phyloP scores from a whole-genome alignment of 2,329 filamentous ascomycete species.

The Trichoderma polysporum region DNA sequence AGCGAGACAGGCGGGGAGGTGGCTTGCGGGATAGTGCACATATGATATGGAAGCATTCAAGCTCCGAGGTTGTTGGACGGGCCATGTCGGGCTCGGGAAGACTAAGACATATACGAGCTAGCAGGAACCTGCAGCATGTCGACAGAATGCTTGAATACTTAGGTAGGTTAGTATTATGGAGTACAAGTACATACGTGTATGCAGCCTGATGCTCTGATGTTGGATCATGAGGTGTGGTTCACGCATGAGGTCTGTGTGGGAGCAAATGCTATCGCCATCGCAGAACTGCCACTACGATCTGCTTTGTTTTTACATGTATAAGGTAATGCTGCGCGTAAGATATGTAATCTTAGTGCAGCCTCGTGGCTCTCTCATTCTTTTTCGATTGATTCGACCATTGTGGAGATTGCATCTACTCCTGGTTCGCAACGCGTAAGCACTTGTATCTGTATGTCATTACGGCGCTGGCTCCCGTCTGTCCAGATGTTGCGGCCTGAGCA shows the following conservation, averaged over 20 bases:
- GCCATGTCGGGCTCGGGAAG: constrained; percentile 14
- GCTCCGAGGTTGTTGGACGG: not conserved
- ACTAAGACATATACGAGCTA: constrained; percentile 10
- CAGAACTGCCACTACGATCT: not conserved
- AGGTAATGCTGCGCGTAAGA: not conserved
- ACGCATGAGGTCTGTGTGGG: not conserved
- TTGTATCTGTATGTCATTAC: not conserved
- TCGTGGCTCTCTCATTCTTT: not conserved
- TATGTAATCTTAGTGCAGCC: not conserved
- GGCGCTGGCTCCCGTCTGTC: not conserved
- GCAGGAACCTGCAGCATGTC: not conserved
- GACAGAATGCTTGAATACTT: too few species aligned
- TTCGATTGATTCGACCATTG: not conserved
- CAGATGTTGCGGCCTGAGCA: not conserved
- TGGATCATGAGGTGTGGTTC: not conserved
- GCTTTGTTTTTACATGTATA: not conserved
- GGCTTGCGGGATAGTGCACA: constrained; percentile 2
- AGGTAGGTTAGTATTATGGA: not conserved
- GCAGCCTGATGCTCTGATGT: not conserved
- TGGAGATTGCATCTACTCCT: not conserved
- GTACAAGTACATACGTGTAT: not conserved
- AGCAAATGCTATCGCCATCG: not conserved
- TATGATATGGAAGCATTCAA: constrained; percentile 1
- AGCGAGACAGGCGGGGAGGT: constrained; percentile 6
- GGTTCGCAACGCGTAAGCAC: not conserved